These are phyloP conservation scores for Geotrichum phurueaensis DNA, from an alignment of 1,139 yeast genomes.

Conservation along the genomic window DNA sequence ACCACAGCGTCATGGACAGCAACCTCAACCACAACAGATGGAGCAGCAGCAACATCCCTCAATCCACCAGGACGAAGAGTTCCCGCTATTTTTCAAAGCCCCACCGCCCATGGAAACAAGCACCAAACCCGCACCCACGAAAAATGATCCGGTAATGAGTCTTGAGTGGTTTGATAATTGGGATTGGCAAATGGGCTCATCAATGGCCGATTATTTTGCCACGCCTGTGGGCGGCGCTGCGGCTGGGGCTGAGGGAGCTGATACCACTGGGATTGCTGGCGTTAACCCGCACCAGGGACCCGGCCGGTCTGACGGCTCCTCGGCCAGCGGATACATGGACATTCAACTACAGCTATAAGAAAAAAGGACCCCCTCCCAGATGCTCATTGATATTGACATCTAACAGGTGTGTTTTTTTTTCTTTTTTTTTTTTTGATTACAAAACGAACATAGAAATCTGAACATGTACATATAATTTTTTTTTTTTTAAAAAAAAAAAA, in stretches of 20 bases:
- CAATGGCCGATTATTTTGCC: slow-evolving; percentile 10
- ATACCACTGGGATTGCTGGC: neutral
- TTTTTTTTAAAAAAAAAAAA: too few relatives aligned
- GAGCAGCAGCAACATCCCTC: neutral
- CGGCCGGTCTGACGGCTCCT: neutral
- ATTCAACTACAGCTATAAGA: neutral
- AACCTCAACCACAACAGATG: neutral
- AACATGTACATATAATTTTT: too few relatives aligned
- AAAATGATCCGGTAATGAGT: slow-evolving; percentile 21
- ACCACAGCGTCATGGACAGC: neutral
- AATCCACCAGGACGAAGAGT: neutral
- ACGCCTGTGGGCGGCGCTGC: neutral
- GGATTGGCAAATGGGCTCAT: slow-evolving; percentile 22
- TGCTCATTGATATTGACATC: too few relatives aligned
- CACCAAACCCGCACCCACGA: neutral
- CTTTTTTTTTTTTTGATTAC: too few relatives aligned
- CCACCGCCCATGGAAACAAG: neutral
- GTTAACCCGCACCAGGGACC: neutral
- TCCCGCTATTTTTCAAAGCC: neutral
- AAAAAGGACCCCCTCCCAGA: neutral
- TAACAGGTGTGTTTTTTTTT: too few relatives aligned
- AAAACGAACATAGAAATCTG: too few relatives aligned
- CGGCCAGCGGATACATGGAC: neutral
- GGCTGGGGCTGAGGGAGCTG: neutral
- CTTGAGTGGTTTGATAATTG: slow-evolving; percentile 30